phyloP scores from a whole-genome alignment of 495 filamentous ascomycete species.

The Trichoderma gamsii region DNA sequence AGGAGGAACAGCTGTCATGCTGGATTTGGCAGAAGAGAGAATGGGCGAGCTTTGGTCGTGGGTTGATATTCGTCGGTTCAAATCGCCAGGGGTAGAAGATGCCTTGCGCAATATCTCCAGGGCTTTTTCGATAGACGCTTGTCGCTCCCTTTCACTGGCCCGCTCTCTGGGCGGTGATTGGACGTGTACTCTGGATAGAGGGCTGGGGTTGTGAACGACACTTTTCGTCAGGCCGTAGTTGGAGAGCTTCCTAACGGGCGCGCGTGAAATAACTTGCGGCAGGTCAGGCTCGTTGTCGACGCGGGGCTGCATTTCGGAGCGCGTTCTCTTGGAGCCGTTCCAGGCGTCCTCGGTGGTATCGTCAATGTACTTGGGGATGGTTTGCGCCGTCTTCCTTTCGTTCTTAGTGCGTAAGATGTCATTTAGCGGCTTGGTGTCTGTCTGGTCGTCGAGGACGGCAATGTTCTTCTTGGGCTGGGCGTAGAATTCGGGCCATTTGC shows the following conservation, averaged over 20 bases:
- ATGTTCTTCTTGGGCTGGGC: conserved; percentile 13
- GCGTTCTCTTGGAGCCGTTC: conserved; percentile 24
- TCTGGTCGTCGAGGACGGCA: conserved; percentile 16
- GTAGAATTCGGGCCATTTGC: conserved; percentile 17
- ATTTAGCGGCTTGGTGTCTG: conserved; percentile 15
- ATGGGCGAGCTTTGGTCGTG: conserved; percentile 3
- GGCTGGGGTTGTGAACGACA: conserved; percentile 13
- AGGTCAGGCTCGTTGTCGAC: conserved; percentile 41
- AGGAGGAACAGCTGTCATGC: conserved; percentile 14
- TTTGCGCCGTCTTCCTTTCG: conserved; percentile 34
- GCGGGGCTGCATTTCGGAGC: conserved; percentile 39
- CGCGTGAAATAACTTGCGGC: conserved; percentile 33
- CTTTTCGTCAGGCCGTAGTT: background rate
- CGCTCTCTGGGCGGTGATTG: background rate
- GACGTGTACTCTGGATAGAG: background rate
- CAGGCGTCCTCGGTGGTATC: conserved; percentile 25
- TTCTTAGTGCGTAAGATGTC: conserved; percentile 21
- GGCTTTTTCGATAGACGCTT: background rate
- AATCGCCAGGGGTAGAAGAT: background rate
- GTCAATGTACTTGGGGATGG: conserved; percentile 21
- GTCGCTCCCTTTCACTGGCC: background rate
- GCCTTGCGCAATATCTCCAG: conserved; percentile 5
- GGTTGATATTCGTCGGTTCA: background rate
- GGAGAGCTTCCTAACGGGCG: conserved; percentile 9
- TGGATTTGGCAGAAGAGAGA: conserved; percentile 16